Conservation (phyloP, 2,329 filamentous ascomycete genomes). For the Graphilbum fragrans region DNA sequence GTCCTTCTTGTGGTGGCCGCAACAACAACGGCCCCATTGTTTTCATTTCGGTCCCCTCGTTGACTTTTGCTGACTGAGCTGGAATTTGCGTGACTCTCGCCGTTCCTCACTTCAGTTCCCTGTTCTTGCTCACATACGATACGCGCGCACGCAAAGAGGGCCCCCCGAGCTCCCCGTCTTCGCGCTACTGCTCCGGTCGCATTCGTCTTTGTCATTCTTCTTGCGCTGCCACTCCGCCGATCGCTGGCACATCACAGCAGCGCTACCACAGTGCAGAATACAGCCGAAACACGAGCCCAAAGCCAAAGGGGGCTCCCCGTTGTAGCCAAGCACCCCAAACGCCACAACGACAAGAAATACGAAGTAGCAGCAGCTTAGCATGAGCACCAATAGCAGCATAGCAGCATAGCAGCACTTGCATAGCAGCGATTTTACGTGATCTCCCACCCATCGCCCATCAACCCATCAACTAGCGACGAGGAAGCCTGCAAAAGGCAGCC, state of each 20-base stretch:
- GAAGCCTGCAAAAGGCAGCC: too few relatives aligned
- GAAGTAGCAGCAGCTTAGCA: too few relatives aligned
- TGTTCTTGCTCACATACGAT: neutral
- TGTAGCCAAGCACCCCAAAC: neutral
- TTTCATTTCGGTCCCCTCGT: neutral
- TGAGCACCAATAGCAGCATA: too few relatives aligned
- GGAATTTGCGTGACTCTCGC: constrained; percentile 5
- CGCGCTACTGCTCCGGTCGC: neutral
- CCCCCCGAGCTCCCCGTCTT: neutral
- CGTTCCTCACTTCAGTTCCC: neutral
- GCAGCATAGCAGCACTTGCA: too few relatives aligned
- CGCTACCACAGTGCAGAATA: neutral
- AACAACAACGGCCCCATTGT: neutral
- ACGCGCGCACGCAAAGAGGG: neutral
- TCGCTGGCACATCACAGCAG: neutral
- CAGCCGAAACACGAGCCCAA: too few relatives aligned
- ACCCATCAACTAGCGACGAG: too few relatives aligned
- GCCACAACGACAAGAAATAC: neutral
- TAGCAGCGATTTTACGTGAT: too few relatives aligned
- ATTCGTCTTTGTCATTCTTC: neutral
- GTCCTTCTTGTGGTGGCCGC: neutral
- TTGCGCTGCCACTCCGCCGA: neutral
- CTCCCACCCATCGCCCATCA: too few relatives aligned
- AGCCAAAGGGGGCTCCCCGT: too few relatives aligned
- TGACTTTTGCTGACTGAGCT: constrained; percentile 9